Evolutionary conservation across 1,284 basidiomycete genomes (phyloP).

Genomic region (Ustilago loliicola): DNA sequence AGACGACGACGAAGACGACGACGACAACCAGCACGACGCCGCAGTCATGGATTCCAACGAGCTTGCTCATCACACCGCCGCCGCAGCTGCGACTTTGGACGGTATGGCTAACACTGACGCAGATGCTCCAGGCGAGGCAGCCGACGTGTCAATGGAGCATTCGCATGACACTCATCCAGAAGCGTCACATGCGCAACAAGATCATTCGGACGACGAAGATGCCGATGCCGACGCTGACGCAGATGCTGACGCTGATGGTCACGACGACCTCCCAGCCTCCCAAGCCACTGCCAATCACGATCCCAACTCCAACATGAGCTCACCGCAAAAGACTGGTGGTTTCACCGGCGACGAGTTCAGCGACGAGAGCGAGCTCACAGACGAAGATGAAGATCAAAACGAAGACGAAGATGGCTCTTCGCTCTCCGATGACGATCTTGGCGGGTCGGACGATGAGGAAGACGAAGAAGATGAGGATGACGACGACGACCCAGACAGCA

Average conservation of each 20-base stretch:
- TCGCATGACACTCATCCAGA: slow-evolving; percentile 23
- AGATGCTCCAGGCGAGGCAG: slow-evolving; percentile 31
- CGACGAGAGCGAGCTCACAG: slow-evolving; percentile 62
- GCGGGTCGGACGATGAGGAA: slow-evolving; percentile 49
- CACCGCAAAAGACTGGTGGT: slow-evolving; percentile 51
- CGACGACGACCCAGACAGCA: slow-evolving; percentile 24
- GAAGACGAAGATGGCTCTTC: slow-evolving; percentile 50
- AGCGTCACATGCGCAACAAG: slow-evolving; percentile 20
- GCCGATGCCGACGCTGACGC: slow-evolving; percentile 1
- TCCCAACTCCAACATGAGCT: slow-evolving; percentile 47
- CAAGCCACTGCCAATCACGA: slow-evolving; percentile 41
- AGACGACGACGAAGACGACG: slow-evolving; percentile 28
- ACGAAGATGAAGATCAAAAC: slow-evolving; percentile 54
- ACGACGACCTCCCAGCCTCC: slow-evolving; percentile 25
- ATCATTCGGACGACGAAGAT: slow-evolving; percentile 13
- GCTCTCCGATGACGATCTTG: slow-evolving; percentile 48
- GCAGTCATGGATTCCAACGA: slow-evolving; percentile 39
- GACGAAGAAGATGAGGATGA: slow-evolving; percentile 48
- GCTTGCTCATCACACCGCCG: slow-evolving; percentile 30
- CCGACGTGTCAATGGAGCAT: slow-evolving; percentile 34
- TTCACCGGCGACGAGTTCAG: slow-evolving; percentile 60
- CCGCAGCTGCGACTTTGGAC: slow-evolving; percentile 19
- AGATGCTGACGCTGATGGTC: slow-evolving; percentile 11
- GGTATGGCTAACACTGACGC: slow-evolving; percentile 13
- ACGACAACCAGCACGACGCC: slow-evolving; percentile 19